Conservation (phyloP, 164 flowering plant species). For the Malania oleifera region DNA sequence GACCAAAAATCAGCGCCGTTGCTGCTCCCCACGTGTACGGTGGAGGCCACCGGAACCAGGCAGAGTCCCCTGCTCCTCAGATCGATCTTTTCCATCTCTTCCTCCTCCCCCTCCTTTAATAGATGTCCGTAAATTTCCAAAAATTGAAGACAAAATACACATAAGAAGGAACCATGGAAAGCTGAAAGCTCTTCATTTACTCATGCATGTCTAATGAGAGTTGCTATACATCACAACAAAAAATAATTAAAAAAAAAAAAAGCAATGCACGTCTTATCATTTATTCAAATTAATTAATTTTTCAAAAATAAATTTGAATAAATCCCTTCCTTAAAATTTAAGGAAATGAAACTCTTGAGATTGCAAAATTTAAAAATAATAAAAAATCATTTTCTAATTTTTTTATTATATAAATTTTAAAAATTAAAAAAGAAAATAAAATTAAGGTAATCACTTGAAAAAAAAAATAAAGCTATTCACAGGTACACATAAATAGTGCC, state of each 20-base stretch:
- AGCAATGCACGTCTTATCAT: not conserved
- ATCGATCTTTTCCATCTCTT: conserved; percentile 25
- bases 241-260: not conserved
- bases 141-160: not conserved
- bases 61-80: conserved; percentile 74
- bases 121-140: not conserved
- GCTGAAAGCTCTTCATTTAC: not conserved
- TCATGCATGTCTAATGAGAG: not conserved
- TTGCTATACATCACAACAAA: too few species aligned
- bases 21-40: conserved; percentile 41
- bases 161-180: not conserved
- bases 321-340: too few species aligned
- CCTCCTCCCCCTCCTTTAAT: conserved; percentile 21
- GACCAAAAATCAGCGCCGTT: conserved; percentile 92
- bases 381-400: too few species aligned
- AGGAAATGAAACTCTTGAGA: too few species aligned
- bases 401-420: too few species aligned
- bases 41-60: conserved; percentile 58
- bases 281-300: too few species aligned
- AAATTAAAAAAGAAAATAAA: too few species aligned
- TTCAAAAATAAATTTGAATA: too few species aligned
- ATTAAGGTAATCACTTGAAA: too few species aligned
- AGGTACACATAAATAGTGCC: too few species aligned
- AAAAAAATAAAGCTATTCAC: too few species aligned
- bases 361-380: too few species aligned